Percentiles rank a stretch among this genome's conserved stretches.
Evolutionary conservation across 2,329 filamentous ascomycete genomes (phyloP).

Genomic region (Rhytidhysteron rufulum): DNA sequence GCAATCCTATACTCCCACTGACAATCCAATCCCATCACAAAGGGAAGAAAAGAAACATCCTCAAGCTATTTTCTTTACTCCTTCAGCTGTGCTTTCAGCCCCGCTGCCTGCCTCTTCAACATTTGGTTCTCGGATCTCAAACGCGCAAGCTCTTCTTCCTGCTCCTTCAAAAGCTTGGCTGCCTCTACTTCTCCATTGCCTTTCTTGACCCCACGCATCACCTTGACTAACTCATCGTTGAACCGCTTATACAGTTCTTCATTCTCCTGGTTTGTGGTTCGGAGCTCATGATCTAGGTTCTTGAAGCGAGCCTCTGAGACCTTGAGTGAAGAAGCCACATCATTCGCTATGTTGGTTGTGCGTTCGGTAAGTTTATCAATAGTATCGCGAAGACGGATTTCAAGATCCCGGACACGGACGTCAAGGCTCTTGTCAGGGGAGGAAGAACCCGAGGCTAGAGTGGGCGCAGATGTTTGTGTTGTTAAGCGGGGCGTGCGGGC

Average conservation of each 20-base stretch:
- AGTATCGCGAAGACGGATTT: conserved; percentile 58
- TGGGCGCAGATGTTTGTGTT: conserved; percentile 25
- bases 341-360: conserved; percentile 55
- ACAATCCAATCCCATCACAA: no score
- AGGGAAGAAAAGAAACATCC: no score
- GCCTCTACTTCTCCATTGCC: conserved; percentile 78
- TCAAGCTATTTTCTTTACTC: conserved; percentile 24
- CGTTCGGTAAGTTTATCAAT: conserved; percentile 31
- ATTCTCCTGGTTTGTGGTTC: conserved; percentile 84
- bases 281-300: conserved; percentile 83
- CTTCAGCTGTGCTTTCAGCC: conserved; percentile 50
- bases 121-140: conserved; percentile 82
- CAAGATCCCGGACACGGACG: conserved; percentile 61
- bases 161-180: conserved; percentile 65
- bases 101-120: conserved; percentile 77
- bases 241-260: conserved; percentile 89
- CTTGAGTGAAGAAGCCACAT: conserved; percentile 68
- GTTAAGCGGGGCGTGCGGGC: conserved; percentile 30
- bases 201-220: conserved; percentile 65
- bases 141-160: conserved; percentile 71
- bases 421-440: conserved; percentile 39
- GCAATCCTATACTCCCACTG: no score
- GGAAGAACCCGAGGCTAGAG: conserved; percentile 13
- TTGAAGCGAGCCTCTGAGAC: conserved; percentile 75
- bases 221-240: conserved; percentile 83